Conservation (phyloP, 768 basidiomycete species). For the Rickenella mellea region DNA sequence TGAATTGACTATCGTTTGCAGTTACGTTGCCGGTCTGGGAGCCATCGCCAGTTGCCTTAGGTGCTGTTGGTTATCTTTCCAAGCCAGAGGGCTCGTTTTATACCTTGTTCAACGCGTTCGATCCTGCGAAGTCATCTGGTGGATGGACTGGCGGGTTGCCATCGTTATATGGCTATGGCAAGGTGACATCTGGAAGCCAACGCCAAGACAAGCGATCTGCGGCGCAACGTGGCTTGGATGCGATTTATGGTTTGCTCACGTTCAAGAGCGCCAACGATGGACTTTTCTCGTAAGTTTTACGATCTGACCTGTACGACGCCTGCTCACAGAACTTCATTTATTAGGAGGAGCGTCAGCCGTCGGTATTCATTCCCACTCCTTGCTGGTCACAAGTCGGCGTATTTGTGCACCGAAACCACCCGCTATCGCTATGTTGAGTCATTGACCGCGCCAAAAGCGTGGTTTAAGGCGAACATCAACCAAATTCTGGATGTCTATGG, state of each 20-base stretch:
- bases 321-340: not conserved
- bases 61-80: constrained; percentile 67
- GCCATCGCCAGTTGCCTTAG: constrained; percentile 51
- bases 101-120: constrained; percentile 61
- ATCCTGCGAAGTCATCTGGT: constrained; percentile 36
- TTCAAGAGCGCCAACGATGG: constrained; percentile 1
- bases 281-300: not conserved
- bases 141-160: constrained; percentile 38
- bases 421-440: constrained; percentile 55
- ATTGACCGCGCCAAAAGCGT: constrained; percentile 54
- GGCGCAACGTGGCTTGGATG: constrained; percentile 49
- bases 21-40: constrained; percentile 66
- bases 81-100: constrained; percentile 63
- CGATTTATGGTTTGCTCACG: constrained; percentile 36
- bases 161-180: constrained; percentile 56
- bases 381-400: constrained; percentile 55
- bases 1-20: constrained; percentile 13
- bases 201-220: constrained; percentile 50
- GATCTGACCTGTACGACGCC: not conserved
- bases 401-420: constrained; percentile 61
- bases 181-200: constrained; percentile 36
- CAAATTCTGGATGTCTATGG: constrained; percentile 50
- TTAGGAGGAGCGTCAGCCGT: constrained; percentile 37
- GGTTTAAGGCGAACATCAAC: constrained; percentile 66
- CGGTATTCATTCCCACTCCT: constrained; percentile 53